Evolutionary conservation across 2,329 filamentous ascomycete species (phyloP), one percentile per base, ranked within the genome.

Genomic region (Acephala macrosclerotiorum): DNA sequence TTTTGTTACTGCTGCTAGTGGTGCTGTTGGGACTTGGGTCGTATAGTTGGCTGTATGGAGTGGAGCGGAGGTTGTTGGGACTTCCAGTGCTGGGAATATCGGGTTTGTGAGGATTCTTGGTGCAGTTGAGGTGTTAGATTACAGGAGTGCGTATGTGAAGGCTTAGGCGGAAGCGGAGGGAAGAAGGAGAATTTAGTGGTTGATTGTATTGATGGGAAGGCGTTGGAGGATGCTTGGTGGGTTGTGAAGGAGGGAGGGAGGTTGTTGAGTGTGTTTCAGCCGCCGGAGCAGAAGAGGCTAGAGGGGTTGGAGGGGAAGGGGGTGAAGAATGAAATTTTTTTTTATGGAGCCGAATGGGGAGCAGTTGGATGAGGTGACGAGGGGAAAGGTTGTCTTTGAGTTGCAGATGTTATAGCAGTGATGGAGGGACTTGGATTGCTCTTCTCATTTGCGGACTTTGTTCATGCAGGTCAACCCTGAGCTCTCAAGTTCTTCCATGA

Each of bases 1-100:
- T 4, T 75, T 82, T 12, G 73, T 84, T 16, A 82, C 78, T 4
- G 82, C 77, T 56, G 81, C 81, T 0, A 78, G 80, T 4, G 81
- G 82, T 3, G 77, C 77, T 3, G 80, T 82, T 1, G 82, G 82
- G 3, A 73, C 78, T 36, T 83, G 80, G 81, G 73, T 77, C 26
- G 74, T 81, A 58, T 81, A 82, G 73, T 68, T 81, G 35, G 79
- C 79, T 20, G 75, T 74, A 53, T 67, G 73, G 61, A 75, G 75
- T 33, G 79, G 81, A 1, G 75, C 75, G 1, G 71, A 78, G 45
- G 79, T 83, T 4, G 70, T 81, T 11, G 81, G 75, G 26, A 79
- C 78, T 0, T 79, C 77, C 66, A 77, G 80, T 2, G 58, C 76
- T 1, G 69, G 73, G 18, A 83, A 80, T 68, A 70, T 77, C 5